These are phyloP conservation scores for Dictyophora rubrovolvata DNA, from an alignment of 768 basidiomycete species.

Conservation along the genomic window DNA sequence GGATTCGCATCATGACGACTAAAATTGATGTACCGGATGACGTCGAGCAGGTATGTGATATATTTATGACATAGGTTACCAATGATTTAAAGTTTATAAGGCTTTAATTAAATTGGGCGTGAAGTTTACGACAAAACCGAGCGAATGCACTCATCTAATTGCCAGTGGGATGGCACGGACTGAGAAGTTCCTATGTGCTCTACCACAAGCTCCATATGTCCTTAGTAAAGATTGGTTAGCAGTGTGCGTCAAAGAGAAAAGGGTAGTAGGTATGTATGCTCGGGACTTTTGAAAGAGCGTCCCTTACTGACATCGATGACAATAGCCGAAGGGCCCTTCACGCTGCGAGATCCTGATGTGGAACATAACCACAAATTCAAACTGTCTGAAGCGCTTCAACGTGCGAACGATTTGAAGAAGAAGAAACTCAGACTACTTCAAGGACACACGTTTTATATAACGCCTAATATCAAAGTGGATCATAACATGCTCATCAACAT, in stretches of 20 bases:
- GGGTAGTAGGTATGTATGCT: slow-evolving; percentile 49
- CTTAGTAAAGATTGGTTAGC: slow-evolving; percentile 61
- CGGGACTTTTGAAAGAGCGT: neutral
- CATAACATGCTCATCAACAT: slow-evolving; percentile 56
- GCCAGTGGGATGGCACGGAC: slow-evolving; percentile 64
- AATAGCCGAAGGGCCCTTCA: slow-evolving; percentile 53
- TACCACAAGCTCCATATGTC: slow-evolving; percentile 52
- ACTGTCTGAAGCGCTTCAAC: slow-evolving; percentile 46
- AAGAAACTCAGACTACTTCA: slow-evolving; percentile 46
- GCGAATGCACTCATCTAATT: slow-evolving; percentile 74
- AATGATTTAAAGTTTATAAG: slow-evolving; percentile 28
- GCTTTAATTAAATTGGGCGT: slow-evolving; percentile 55
- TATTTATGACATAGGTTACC: neutral
- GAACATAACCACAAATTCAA: slow-evolving; percentile 63
- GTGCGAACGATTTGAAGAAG: slow-evolving; percentile 34
- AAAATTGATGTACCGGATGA: slow-evolving; percentile 48
- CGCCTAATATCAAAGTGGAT: slow-evolving; percentile 51
- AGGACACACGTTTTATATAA: slow-evolving; percentile 65
- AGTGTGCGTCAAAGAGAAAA: slow-evolving; percentile 43
- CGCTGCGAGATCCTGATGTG: slow-evolving; percentile 46
- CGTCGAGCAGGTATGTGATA: slow-evolving; percentile 43
- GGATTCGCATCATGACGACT: slow-evolving; percentile 56
- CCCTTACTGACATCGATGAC: neutral
- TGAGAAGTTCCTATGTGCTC: slow-evolving; percentile 77
- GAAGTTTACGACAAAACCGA: slow-evolving; percentile 46